Evolutionary conservation across 495 filamentous ascomycete genomes (phyloP).

Genomic region (Neurospora sublineolata): DNA sequence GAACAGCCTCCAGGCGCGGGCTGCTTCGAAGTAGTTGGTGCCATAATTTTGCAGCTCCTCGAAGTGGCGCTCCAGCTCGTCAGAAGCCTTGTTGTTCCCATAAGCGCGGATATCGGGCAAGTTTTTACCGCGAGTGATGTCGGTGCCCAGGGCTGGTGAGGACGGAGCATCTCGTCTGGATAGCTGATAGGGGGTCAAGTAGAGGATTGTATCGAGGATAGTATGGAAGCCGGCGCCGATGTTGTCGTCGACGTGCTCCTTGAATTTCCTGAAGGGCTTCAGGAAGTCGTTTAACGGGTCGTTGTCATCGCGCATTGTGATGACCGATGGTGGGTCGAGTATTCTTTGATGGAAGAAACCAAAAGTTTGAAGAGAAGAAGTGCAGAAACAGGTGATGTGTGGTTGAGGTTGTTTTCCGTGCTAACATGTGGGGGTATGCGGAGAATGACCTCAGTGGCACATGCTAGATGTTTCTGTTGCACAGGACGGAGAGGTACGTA

Average conservation of each 20-base stretch:
- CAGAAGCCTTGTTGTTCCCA: background rate
- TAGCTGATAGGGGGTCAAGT: background rate
- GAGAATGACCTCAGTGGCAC: background rate
- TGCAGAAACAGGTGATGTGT: background rate
- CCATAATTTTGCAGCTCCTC: constrained; percentile 1
- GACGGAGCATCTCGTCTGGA: background rate
- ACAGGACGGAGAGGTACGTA: background rate
- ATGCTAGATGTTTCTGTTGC: background rate
- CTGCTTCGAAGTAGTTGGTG: constrained; percentile 1
- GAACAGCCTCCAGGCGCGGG: constrained; percentile 11
- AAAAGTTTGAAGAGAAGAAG: background rate
- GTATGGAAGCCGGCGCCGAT: constrained; percentile 26
- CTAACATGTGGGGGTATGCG: background rate
- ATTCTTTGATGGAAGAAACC: background rate
- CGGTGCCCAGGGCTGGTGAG: background rate
- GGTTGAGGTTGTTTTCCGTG: background rate
- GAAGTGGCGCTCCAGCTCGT: constrained; percentile 3
- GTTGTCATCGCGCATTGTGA: background rate
- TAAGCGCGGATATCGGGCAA: background rate
- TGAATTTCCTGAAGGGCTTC: constrained; percentile 34
- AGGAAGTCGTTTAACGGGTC: constrained; percentile 5
- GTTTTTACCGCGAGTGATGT: background rate
- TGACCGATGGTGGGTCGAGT: background rate
- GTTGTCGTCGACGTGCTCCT: constrained; percentile 29
- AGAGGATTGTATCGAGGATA: constrained; percentile 9